Percentiles rank a stretch among this genome's conserved stretches.
Conservation (phyloP, 768 basidiomycete genomes). For the Suillus variegatus region DNA sequence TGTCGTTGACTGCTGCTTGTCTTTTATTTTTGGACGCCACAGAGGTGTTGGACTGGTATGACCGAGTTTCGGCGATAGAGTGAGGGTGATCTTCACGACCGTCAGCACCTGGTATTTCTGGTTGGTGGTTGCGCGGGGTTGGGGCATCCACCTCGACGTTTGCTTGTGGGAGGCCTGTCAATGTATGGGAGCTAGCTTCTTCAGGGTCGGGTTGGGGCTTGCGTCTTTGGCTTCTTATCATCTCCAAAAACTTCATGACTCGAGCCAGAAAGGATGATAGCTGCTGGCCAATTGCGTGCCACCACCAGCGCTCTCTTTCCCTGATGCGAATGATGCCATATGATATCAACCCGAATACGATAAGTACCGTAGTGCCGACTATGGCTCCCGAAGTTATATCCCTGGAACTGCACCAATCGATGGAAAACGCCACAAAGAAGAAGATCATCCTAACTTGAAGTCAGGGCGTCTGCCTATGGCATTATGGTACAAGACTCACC, state of each 20-base stretch:
- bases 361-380: background rate
- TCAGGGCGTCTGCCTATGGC: background rate
- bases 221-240: background rate
- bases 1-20: background rate
- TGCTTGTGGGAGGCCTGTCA: background rate
- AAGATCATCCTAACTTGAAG: background rate
- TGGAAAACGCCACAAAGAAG: background rate
- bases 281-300: background rate
- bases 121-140: background rate
- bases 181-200: background rate
- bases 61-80: background rate
- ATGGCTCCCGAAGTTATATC: background rate
- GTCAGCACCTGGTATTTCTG: background rate
- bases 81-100: background rate
- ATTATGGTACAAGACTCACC: background rate
- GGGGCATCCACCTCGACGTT: background rate
- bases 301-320: background rate
- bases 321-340: background rate
- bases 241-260: background rate
- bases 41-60: background rate
- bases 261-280: background rate
- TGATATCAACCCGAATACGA: background rate
- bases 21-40: background rate
- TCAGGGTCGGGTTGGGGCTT: background rate
- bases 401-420: background rate